Percentiles rank a stretch among this genome's conserved stretches.
phyloP scores from a whole-genome alignment of 495 filamentous ascomycete species.

The Glutinoglossum americanum region DNA sequence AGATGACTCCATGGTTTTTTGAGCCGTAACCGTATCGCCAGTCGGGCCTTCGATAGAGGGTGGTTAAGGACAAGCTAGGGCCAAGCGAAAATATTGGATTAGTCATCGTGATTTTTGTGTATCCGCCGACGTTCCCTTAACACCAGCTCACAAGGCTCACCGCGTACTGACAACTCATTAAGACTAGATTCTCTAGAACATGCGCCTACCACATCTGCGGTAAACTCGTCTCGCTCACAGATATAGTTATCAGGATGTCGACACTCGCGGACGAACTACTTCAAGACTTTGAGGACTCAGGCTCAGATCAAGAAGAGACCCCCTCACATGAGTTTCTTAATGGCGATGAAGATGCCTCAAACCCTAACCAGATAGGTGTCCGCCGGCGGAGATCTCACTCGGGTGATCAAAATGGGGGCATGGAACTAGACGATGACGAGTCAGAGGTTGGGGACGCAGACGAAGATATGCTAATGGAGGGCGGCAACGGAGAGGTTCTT shows the following conservation, averaged over 20 bases:
- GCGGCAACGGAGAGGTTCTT: constrained; percentile 12
- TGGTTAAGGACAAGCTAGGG: no score
- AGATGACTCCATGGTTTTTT: constrained; percentile 60
- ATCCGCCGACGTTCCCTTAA: neutral
- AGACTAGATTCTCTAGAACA: neutral
- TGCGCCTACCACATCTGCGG: neutral
- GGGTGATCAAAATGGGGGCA: constrained; percentile 9
- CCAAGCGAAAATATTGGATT: no score
- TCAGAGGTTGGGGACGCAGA: constrained; percentile 14
- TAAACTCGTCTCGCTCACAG: neutral
- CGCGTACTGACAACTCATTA: neutral
- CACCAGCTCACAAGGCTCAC: neutral
- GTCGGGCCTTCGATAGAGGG: no score
- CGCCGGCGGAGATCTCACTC: constrained; percentile 3
- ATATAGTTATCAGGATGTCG: constrained; percentile 29
- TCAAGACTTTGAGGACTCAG: constrained; percentile 71
- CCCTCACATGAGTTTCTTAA: constrained; percentile 19
- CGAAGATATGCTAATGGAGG: constrained; percentile 7
- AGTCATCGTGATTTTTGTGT: neutral
- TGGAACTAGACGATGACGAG: constrained; percentile 28
- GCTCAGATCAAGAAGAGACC: constrained; percentile 35
- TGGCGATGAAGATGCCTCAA: neutral
- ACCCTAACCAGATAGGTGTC: neutral
- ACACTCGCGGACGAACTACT: constrained; percentile 65
- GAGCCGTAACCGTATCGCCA: neutral